Evolutionary conservation across 768 basidiomycete species (phyloP).

Genomic region (Mycena leptocephala): DNA sequence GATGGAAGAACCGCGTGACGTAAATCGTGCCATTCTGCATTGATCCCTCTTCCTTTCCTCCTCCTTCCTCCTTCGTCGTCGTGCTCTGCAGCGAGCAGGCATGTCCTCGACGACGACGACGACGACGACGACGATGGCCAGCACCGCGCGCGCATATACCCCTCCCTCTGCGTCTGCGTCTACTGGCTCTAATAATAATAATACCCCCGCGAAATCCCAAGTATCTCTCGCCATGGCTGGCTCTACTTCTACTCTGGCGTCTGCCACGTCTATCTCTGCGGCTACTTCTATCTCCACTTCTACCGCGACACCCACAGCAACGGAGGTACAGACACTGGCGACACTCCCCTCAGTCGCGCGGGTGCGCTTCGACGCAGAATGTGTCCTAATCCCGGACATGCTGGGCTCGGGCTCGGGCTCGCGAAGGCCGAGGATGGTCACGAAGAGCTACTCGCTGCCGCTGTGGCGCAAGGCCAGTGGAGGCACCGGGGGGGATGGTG

Average conservation of each 20-base stretch:
- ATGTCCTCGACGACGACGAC: slow-evolving; percentile 12
- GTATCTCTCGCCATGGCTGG: too few relatives aligned
- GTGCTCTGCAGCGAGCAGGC: not conserved
- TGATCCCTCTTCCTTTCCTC: not conserved
- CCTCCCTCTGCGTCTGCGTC: too few relatives aligned
- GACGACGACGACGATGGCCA: not conserved
- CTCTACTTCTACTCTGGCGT: not conserved
- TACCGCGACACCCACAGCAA: not conserved
- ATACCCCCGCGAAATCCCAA: too few relatives aligned
- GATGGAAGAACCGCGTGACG: too few relatives aligned
- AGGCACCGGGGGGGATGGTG: slow-evolving; percentile 50
- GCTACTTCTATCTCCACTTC: not conserved
- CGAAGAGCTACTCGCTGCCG: slow-evolving; percentile 79
- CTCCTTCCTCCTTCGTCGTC: not conserved
- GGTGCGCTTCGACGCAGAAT: slow-evolving; percentile 83
- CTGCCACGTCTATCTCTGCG: not conserved
- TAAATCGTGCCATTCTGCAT: slow-evolving; percentile 9
- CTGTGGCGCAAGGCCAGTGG: slow-evolving; percentile 64
- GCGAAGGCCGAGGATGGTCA: slow-evolving; percentile 67
- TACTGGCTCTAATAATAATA: too few relatives aligned
- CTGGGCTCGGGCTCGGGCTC: slow-evolving; percentile 45
- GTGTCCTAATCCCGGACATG: slow-evolving; percentile 80
- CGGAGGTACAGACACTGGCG: not conserved
- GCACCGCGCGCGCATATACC: not conserved
- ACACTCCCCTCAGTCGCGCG: not conserved